phyloP scores from a whole-genome alignment of 129 eudicot genomes.

The Artemisia annua region DNA sequence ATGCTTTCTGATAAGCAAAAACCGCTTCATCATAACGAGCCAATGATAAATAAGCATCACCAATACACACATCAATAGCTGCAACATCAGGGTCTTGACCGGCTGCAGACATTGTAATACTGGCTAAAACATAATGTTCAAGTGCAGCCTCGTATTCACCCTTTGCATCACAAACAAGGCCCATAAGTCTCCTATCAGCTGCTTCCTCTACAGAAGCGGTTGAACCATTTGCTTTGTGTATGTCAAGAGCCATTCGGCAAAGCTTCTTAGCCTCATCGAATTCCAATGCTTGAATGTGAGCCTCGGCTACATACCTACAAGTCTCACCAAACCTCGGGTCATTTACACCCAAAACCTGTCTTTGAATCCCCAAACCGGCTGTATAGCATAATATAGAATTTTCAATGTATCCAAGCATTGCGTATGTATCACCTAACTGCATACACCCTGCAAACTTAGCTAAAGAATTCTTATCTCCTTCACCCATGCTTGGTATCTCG shows the following conservation, averaged over 20 bases:
- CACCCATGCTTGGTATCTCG: slow-evolving; percentile 53
- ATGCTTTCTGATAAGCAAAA: slow-evolving; percentile 78
- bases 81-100: slow-evolving; percentile 60
- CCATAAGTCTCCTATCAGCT: slow-evolving; percentile 66
- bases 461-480: slow-evolving; percentile 47
- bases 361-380: slow-evolving; percentile 43
- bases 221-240: slow-evolving; percentile 45
- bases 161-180: slow-evolving; percentile 63
- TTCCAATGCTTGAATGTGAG: slow-evolving; percentile 60
- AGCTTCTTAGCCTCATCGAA: slow-evolving; percentile 69
- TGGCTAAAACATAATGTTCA: slow-evolving; percentile 53
- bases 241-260: slow-evolving; percentile 62
- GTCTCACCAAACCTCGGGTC: slow-evolving; percentile 63
- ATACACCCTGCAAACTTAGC: slow-evolving; percentile 66
- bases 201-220: slow-evolving; percentile 53
- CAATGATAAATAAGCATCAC: slow-evolving; percentile 59
- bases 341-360: slow-evolving; percentile 49
- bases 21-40: slow-evolving; percentile 85
- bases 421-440: slow-evolving; percentile 61
- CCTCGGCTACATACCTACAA: slow-evolving; percentile 70
- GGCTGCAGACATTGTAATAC: slow-evolving; percentile 50
- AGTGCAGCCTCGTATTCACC: slow-evolving; percentile 65
- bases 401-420: slow-evolving; percentile 60
- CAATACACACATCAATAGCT: slow-evolving; percentile 50
- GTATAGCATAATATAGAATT: slow-evolving; percentile 47